Conservation (phyloP, 148 eudicot species). For the Euryodendron excelsum region DNA sequence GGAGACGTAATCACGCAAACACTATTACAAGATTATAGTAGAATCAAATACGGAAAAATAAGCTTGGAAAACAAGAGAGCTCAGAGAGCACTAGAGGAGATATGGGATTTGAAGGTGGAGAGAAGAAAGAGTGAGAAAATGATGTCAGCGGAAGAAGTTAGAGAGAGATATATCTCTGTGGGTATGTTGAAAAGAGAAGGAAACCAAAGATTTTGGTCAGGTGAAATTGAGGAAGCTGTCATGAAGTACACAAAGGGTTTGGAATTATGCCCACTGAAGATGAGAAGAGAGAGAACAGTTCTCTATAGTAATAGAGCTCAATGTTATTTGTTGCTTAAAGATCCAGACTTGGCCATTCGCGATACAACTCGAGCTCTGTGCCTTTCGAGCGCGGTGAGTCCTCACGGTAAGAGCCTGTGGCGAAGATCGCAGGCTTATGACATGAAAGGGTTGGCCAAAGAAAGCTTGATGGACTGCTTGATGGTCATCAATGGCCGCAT, state of each 20-base stretch:
- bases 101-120: conserved; percentile 58
- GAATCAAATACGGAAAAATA: too few species aligned
- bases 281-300: conserved; percentile 64
- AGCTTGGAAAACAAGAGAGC: conserved; percentile 32
- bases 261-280: conserved; percentile 53
- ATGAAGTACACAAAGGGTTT: conserved; percentile 56
- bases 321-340: conserved; percentile 50
- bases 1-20: conserved; percentile 54
- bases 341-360: conserved; percentile 50
- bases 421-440: conserved; percentile 89
- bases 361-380: conserved; percentile 70
- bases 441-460: conserved; percentile 63
- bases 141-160: conserved; percentile 41
- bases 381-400: conserved; percentile 39
- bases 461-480: conserved; percentile 80
- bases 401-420: conserved; percentile 78
- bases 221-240: conserved; percentile 50
- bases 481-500: conserved; percentile 46
- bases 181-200: conserved; percentile 57
- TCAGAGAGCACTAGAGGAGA: conserved; percentile 42
- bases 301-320: conserved; percentile 83
- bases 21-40: conserved; percentile 47
- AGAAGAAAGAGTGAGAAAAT: conserved; percentile 48
- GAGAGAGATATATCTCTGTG: conserved; percentile 38
- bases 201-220: conserved; percentile 45